These are phyloP conservation scores for Lipomyces kockii DNA, from an alignment of 805 yeast species.

Conservation along the genomic window DNA sequence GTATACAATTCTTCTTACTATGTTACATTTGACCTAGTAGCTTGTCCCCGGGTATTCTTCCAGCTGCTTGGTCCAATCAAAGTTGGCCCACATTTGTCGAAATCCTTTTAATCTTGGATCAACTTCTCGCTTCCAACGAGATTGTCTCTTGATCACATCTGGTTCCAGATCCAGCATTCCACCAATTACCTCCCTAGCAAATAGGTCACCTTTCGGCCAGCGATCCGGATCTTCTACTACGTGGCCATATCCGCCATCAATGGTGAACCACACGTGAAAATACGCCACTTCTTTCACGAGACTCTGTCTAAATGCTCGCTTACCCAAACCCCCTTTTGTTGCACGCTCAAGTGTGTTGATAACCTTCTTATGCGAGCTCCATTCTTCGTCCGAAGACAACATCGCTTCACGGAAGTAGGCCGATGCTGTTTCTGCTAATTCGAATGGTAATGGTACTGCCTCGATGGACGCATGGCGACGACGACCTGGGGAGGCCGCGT, in stretches of 20 bases:
- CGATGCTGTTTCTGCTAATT: slow-evolving; percentile 44
- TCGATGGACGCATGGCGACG: slow-evolving; percentile 50
- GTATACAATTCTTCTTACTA: neutral
- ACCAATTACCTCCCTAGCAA: slow-evolving; percentile 54
- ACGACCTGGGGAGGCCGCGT: slow-evolving; percentile 43
- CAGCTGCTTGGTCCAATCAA: slow-evolving; percentile 44
- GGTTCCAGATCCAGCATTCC: slow-evolving; percentile 52
- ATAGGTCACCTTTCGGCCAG: slow-evolving; percentile 56
- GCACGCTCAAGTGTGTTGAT: slow-evolving; percentile 48
- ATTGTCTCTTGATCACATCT: slow-evolving; percentile 45
- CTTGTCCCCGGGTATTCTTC: slow-evolving; percentile 13
- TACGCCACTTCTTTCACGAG: slow-evolving; percentile 57
- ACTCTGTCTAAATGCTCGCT: slow-evolving; percentile 43
- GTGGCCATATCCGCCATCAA: slow-evolving; percentile 58
- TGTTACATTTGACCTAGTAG: neutral
- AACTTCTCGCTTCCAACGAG: slow-evolving; percentile 41
- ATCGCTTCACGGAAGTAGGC: slow-evolving; percentile 54
- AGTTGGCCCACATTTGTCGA: slow-evolving; percentile 47
- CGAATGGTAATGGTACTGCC: slow-evolving; percentile 52
- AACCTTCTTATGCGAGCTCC: slow-evolving; percentile 48
- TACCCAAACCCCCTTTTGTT: slow-evolving; percentile 34
- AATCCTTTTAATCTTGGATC: slow-evolving; percentile 45
- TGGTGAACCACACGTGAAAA: slow-evolving; percentile 56
- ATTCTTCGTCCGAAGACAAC: slow-evolving; percentile 47
- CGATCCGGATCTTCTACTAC: slow-evolving; percentile 50